Evolutionary conservation across 1,284 basidiomycete species (phyloP).

Genomic region (Fistulinella staudtii): DNA sequence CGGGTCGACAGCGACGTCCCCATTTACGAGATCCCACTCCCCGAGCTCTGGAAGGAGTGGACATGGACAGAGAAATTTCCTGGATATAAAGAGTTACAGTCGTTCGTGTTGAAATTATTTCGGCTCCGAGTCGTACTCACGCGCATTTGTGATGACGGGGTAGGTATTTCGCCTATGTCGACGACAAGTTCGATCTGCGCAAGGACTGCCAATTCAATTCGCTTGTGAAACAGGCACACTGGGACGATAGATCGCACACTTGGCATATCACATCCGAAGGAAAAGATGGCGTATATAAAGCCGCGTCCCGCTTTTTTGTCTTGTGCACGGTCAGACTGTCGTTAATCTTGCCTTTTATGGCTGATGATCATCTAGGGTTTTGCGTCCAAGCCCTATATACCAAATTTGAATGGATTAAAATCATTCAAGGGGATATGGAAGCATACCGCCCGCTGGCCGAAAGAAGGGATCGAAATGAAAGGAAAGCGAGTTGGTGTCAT

Average conservation of each 20-base stretch:
- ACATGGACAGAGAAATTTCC: slow-evolving; percentile 21
- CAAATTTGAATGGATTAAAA: slow-evolving; percentile 12
- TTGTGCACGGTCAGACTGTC: slow-evolving; percentile 8
- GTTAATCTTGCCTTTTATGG: background rate
- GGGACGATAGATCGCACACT: slow-evolving; percentile 14
- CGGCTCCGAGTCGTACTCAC: background rate
- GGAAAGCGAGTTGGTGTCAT: slow-evolving; percentile 15
- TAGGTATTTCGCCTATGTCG: slow-evolving; percentile 18
- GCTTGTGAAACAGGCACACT: slow-evolving; percentile 11
- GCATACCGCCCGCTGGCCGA: slow-evolving; percentile 12
- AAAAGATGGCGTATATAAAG: slow-evolving; percentile 4
- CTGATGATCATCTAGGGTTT: slow-evolving; percentile 7
- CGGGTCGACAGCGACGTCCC: slow-evolving; percentile 16
- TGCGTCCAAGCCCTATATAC: slow-evolving; percentile 11
- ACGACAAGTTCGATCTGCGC: slow-evolving; percentile 14
- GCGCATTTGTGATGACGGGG: background rate
- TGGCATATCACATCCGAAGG: slow-evolving; percentile 14
- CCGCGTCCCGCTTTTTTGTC: slow-evolving; percentile 7
- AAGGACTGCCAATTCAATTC: slow-evolving; percentile 14
- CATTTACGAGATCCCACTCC: slow-evolving; percentile 12
- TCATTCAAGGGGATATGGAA: slow-evolving; percentile 14
- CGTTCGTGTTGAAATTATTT: background rate
- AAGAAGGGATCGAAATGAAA: slow-evolving; percentile 3
- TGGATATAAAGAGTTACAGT: slow-evolving; percentile 8
- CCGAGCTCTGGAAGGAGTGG: slow-evolving; percentile 22